These are phyloP conservation scores for Gossypium mustelinum DNA, from an alignment of 345 rosid species.

Conservation along the genomic window DNA sequence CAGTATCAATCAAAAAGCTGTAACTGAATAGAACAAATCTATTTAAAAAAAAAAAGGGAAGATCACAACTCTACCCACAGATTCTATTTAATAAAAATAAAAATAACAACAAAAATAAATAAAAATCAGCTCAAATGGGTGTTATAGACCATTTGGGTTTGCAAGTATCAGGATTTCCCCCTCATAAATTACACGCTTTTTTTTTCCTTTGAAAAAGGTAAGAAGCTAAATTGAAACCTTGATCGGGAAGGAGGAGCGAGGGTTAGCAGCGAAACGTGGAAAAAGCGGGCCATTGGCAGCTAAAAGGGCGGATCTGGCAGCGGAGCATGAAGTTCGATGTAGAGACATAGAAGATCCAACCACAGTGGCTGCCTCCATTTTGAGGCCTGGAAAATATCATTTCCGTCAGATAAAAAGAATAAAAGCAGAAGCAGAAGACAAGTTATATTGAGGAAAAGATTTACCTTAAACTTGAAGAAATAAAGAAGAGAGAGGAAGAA, in stretches of 20 bases:
- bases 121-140: neutral
- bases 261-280: neutral
- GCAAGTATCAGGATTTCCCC: neutral
- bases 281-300: neutral
- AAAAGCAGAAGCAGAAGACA: neutral
- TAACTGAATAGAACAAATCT: neutral
- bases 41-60: neutral
- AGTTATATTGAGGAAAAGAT: neutral
- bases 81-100: neutral
- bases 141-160: neutral
- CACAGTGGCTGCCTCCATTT: neutral
- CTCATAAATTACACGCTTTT: neutral
- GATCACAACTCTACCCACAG: neutral
- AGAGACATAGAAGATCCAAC: neutral
- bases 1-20: neutral
- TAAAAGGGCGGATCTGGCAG: neutral
- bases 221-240: neutral
- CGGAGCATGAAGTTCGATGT: neutral
- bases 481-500: neutral
- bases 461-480: neutral
- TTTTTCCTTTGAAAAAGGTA: neutral
- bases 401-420: neutral
- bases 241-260: neutral
- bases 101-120: neutral
- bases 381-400: neutral